Conservation (phyloP, 2,329 filamentous ascomycete species). For the Aspergillus arachidicola region DNA sequence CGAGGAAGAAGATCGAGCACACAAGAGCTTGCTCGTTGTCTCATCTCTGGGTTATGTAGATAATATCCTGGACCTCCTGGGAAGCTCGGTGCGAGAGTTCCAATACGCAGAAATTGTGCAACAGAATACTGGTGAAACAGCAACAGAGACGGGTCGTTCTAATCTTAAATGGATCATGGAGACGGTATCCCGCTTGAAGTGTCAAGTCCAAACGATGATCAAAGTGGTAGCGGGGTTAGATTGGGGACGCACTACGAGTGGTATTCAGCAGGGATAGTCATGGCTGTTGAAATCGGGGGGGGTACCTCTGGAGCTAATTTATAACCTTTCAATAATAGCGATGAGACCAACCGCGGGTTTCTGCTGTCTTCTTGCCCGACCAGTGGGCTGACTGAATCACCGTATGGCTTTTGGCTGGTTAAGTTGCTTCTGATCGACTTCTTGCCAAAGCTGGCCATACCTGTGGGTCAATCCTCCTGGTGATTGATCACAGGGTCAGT, state of each 20-base stretch:
- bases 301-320: neutral
- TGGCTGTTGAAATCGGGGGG: neutral
- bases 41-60: neutral
- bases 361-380: neutral
- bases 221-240: neutral
- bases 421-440: neutral
- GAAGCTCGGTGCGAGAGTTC: neutral
- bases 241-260: neutral
- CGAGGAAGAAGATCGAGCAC: conserved; percentile 1
- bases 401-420: neutral
- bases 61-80: neutral
- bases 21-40: conserved; percentile 1
- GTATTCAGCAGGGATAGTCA: neutral
- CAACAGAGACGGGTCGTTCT: neutral
- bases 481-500: neutral
- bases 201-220: neutral
- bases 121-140: neutral
- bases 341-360: neutral
- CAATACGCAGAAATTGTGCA: conserved; percentile 6
- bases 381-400: neutral
- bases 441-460: neutral
- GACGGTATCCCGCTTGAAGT: neutral
- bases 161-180: conserved; percentile 6
- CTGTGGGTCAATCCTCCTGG: neutral
- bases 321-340: neutral